These are phyloP conservation scores for Sungouiozyma ichnusensis DNA, from an alignment of 805 yeast genomes.

Conservation along the genomic window DNA sequence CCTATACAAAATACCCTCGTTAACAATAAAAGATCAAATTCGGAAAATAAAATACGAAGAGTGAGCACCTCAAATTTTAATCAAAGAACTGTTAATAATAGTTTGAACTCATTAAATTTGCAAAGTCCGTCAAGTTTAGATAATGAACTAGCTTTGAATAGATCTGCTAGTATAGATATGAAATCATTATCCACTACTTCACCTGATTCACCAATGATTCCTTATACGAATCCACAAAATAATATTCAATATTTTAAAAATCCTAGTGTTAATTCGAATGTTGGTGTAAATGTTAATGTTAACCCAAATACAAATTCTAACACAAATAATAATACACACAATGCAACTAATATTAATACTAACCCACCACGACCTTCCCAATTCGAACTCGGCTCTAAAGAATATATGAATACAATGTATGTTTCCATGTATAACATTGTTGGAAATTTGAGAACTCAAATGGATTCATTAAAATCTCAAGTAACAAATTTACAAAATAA, in stretches of 20 bases:
- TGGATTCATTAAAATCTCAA: constrained; percentile 8
- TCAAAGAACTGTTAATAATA: constrained; percentile 1
- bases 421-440: constrained; percentile 8
- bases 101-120: not conserved
- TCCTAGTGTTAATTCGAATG: not conserved
- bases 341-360: not conserved
- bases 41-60: not conserved
- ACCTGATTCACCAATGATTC: not conserved
- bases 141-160: not conserved
- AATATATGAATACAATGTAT: constrained; percentile 7
- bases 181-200: not conserved
- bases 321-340: too few species aligned
- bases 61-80: constrained; percentile 2
- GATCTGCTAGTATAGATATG: not conserved
- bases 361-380: not conserved
- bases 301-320: not conserved
- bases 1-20: not conserved
- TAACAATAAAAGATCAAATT: not conserved
- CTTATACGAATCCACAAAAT: not conserved
- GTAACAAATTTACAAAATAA: constrained; percentile 3
- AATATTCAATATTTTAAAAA: not conserved
- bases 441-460: constrained; percentile 11
- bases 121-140: not conserved
- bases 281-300: not conserved
- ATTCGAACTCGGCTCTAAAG: not conserved